Conservation (phyloP, 805 yeast genomes). For the Wickerhamiella allomyrinae region DNA sequence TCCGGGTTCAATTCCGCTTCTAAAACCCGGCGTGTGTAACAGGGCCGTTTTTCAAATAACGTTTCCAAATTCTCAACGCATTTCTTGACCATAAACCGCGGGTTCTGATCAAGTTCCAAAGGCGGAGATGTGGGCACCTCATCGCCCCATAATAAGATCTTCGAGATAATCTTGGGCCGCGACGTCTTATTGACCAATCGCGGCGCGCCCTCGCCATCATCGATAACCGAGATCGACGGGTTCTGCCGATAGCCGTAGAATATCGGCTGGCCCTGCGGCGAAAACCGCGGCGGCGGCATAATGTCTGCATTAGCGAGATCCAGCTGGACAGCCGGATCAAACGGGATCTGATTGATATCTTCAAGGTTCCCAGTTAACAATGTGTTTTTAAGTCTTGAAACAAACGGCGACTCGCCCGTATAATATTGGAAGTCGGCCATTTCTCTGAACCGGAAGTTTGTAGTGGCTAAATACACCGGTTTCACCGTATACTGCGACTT, state of each 20-base stretch:
- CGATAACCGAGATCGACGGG: conserved; percentile 39
- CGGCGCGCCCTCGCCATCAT: conserved; percentile 35
- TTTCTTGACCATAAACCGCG: conserved; percentile 26
- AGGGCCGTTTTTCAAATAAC: conserved; percentile 58
- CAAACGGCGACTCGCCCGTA: conserved; percentile 42
- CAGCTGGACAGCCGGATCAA: conserved; percentile 14
- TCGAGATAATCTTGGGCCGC: conserved; percentile 22
- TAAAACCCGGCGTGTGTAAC: conserved; percentile 73
- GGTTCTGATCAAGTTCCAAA: conserved; percentile 29
- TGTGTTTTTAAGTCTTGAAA: conserved; percentile 28
- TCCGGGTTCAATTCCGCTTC: conserved; percentile 10
- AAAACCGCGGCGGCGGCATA: conserved; percentile 78
- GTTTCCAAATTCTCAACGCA: conserved; percentile 26
- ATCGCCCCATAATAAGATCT: conserved; percentile 24
- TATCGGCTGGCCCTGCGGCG: conserved; percentile 62
- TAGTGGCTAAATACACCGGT: conserved; percentile 55
- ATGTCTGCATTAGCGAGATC: conserved; percentile 37
- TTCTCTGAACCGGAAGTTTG: conserved; percentile 64
- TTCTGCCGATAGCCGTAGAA: conserved; percentile 67
- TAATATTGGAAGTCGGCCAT: conserved; percentile 77
- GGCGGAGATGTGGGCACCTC: conserved; percentile 22
- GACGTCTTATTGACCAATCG: conserved; percentile 22
- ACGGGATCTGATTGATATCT: conserved; percentile 28
- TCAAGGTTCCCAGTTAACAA: conserved; percentile 31
- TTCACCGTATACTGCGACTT: conserved; percentile 33